Base-by-base conservation (phyloP, 2,329 filamentous ascomycete species). In the Arthrobotrys megalospora region DNA sequence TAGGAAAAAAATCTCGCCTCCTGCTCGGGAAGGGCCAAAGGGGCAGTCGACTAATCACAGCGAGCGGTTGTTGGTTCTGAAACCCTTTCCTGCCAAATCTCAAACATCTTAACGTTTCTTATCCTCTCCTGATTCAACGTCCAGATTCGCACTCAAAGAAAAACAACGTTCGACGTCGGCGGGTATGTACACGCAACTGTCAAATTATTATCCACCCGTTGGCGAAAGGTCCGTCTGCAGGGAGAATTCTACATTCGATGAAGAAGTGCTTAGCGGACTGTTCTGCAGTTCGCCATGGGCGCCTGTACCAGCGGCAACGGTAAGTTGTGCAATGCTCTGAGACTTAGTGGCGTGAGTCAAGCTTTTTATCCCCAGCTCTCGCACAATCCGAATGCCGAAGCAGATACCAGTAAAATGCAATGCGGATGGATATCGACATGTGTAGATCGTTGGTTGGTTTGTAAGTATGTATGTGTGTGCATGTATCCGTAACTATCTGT, bases 41-140 rank as follows among this genome's bases (percentile, higher is more conserved):
- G 67, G 67, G 67, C 32, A 63, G 55, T 48, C 67, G 48, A 65
- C 69, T 55, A 73, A 73, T 73, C 69, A 66, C 36, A 73, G 69
- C 19, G 47, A 50, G 69, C 69, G 69, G 69, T 66, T 65, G 47
- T 24, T 65, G 34, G 38, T 55, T 65, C 69, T 73, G 69, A 73
- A 73, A 73, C 69, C 60, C 50, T 41, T 65, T 48, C 69, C 36
- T 41, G 28, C 60, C 41, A 73, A 65, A 55, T 58, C 69, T 73
- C 69, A 73, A 73, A 73, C 69, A 48, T 48, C 48, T 71, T 43
- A 64, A 71, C 60, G 58, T 73, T 73, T 73, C 69, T 60, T 43
- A 70, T 71, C 38, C 67, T 71, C 67, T 71, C 67, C 67, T 71
- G 67, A 71, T 58, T 71, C 66, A 70, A 70, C 66, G 12, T n/a